Evolutionary conservation across 306 rosid genomes (phyloP).

Genomic region (apple (Malus domestica)): ASM211411v1 NC_041790.1:13103001-13103500

Average conservation of each 20-base stretch:
- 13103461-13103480: conserved; percentile 38
- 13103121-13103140: no score
- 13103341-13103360: conserved; percentile 57
- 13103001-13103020: not conserved
- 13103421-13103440: conserved; percentile 33
- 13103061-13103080: fast-evolving
- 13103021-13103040: no score
- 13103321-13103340: conserved; percentile 25
- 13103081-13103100: fast-evolving
- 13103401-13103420: not conserved
- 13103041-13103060: no score
- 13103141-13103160: no score
- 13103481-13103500: conserved; percentile 17
- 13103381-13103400: conserved; percentile 14
- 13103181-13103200: no score
- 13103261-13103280: conserved; percentile 8
- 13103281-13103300: conserved; percentile 8
- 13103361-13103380: conserved; percentile 23
- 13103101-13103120: fast-evolving
- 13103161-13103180: fast-evolving
- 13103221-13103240: not conserved
- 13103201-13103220: fast-evolving
- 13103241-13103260: not conserved
- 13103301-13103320: conserved; percentile 47
- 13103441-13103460: conserved; percentile 3